phyloP scores from a whole-genome alignment of 2,329 filamentous ascomycete genomes.

The Diaporthe sp. region DNA sequence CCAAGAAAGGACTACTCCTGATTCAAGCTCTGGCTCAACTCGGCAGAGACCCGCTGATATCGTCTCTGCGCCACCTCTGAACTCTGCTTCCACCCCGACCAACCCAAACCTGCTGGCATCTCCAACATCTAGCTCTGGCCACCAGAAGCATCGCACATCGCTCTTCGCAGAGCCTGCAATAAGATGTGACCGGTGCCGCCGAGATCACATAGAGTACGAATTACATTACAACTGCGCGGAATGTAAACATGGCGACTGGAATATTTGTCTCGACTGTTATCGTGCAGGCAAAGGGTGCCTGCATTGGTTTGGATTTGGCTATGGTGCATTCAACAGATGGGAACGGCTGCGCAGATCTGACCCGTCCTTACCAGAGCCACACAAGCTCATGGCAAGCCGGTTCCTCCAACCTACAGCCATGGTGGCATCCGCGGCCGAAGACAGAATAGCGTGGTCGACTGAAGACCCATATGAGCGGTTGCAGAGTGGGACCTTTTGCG shows the following conservation, averaged over 20 bases:
- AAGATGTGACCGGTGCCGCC: conserved; percentile 77
- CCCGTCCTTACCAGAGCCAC: conserved; percentile 58
- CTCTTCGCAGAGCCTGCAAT: conserved; percentile 78
- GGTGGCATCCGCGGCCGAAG: conserved; percentile 63
- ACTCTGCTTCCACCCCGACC: conserved; percentile 9
- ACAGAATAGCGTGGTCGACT: conserved; percentile 67
- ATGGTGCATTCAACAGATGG: conserved; percentile 75
- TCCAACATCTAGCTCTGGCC: conserved; percentile 41
- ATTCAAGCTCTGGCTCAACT: conserved; percentile 1
- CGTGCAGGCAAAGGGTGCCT: conserved; percentile 79
- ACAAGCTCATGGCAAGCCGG: conserved; percentile 68
- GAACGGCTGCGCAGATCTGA: conserved; percentile 60
- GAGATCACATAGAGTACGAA: conserved; percentile 81
- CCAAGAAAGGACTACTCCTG: conserved; percentile 33
- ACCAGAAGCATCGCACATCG: conserved; percentile 57
- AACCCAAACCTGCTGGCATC: conserved; percentile 20
- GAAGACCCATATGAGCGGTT: conserved; percentile 76
- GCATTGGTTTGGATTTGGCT: conserved; percentile 90
- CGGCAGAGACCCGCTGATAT: conserved; percentile 41
- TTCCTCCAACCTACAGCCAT: conserved; percentile 61
- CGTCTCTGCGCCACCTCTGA: conserved; percentile 36
- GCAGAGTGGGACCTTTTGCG: conserved; percentile 87
- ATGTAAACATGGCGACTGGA: conserved; percentile 78
- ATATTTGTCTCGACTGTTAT: conserved; percentile 86
- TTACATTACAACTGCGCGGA: conserved; percentile 84